Base-by-base conservation (phyloP, 805 yeast genomes). In the Lachancea quebecensis region DNA sequence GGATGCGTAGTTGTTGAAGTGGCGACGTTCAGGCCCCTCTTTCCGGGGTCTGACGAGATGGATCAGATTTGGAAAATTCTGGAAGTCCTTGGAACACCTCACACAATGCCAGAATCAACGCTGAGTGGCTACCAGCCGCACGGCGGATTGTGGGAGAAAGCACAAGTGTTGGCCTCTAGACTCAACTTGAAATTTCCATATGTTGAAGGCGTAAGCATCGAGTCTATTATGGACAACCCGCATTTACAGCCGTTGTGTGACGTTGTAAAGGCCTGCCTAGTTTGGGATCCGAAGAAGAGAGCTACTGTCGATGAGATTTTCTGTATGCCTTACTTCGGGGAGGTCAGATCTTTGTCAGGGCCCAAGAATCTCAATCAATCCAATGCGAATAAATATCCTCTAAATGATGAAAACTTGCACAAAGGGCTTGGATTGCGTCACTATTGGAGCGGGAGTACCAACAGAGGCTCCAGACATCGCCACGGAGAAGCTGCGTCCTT, bases 261-360 rank as follows among this genome's bases (percentile, higher is more conserved):
- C 60, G 57, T 73, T 63, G 56, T 76, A 57, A 53, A 71, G 63
- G 43, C 66, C 66, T 48, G 74, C 72, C 68, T 89, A 30, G 67
- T 73, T 41, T 89, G 96, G 96, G 81, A 87, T 63, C 95, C 96
- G 1, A 62, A 64, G n/a, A 58, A 63, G n/a, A 71, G 95, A 52
- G 73, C 78, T 0, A 72, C 74, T 33, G 82, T 75, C 1, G 68
- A 69, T 1, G 62, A 63, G 8, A 52, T 85, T 28, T 67, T 79
- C 48, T 41, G 63, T 12, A 68, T 77, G 75, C 65, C 73, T 0
- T 85, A 79, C 59, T 85, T 85, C 61, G 62, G 64, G 41, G 69
- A 70, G 14, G 70, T 82, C 2, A 59, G 68, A 7, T 7, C 25
- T 7, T 21, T 4, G 25, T 17, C 32, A 4, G 17, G 7, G 21